phyloP scores from a whole-genome alignment of 1,284 basidiomycete species.

The Gymnopus androsaceus region DNA sequence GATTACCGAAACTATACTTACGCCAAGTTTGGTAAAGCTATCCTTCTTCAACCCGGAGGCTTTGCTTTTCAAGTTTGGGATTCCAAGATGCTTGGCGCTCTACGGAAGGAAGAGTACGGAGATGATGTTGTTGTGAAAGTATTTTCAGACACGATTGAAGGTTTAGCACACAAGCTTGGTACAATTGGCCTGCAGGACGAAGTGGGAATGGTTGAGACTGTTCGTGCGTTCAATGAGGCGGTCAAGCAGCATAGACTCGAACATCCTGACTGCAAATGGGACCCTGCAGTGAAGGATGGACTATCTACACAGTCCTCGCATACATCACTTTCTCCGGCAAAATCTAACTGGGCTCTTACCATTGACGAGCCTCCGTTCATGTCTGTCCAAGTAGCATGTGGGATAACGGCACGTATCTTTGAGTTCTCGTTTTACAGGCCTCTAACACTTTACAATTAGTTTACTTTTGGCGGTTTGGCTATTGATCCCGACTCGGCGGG shows the following conservation, averaged over 20 bases:
- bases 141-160: constrained; percentile 47
- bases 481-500: constrained; percentile 56
- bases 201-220: constrained; percentile 44
- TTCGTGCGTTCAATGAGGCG: constrained; percentile 54
- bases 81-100: constrained; percentile 38
- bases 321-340: constrained; percentile 34
- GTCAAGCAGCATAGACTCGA: constrained; percentile 39
- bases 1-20: constrained; percentile 75
- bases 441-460: no score
- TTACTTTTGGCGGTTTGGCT: constrained; percentile 68
- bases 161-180: constrained; percentile 50
- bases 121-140: constrained; percentile 60
- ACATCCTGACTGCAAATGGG: constrained; percentile 43
- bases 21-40: constrained; percentile 62
- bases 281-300: constrained; percentile 65
- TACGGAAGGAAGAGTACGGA: constrained; percentile 65
- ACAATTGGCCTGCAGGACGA: constrained; percentile 48
- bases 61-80: constrained; percentile 69
- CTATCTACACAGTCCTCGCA: constrained; percentile 44
- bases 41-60: constrained; percentile 57
- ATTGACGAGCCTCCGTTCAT: constrained; percentile 56
- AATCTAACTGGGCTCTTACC: constrained; percentile 32
- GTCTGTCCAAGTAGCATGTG: constrained; percentile 67
- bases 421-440: no score
- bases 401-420: no score